Evolutionary conservation across 441 rosid genomes (phyloP).

Genomic region (Sinapis alba): DNA sequence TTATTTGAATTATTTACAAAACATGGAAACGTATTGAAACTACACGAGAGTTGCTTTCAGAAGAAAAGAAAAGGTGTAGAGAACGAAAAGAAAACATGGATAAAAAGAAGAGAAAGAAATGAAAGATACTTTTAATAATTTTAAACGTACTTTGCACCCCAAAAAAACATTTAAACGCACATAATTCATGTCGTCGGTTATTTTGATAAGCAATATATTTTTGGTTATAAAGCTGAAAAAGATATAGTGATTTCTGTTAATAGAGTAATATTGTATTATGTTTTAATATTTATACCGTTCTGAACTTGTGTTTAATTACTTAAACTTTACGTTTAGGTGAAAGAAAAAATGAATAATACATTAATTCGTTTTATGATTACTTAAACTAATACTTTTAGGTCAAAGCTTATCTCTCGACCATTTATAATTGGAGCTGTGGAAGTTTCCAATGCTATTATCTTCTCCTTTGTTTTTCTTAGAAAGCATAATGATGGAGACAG

Average conservation of each 20-base stretch:
- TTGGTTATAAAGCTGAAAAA: neutral
- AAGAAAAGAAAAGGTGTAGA: constrained; percentile 16
- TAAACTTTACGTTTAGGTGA: neutral
- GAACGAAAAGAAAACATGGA: constrained; percentile 10
- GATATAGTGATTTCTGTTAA: neutral
- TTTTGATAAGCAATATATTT: neutral
- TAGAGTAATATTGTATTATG: neutral
- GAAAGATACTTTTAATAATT: neutral
- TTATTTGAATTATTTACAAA: neutral
- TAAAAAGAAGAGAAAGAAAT: constrained; percentile 7
- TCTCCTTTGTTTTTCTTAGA: constrained; percentile 1
- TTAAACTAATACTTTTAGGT: constrained; percentile 2
- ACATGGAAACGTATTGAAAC: constrained; percentile 7
- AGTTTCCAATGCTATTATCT: constrained; percentile 14
- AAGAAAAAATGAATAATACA: neutral
- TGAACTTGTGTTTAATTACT: neutral
- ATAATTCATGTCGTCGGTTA: neutral
- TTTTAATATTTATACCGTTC: neutral
- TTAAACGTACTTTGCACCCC: neutral
- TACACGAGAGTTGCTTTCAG: constrained; percentile 19
- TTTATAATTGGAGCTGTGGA: constrained; percentile 12
- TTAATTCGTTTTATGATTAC: neutral
- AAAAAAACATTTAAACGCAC: no score
- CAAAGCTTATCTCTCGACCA: constrained; percentile 26
- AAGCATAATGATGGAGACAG: constrained; percentile 26